Evolutionary conservation across 2,329 filamentous ascomycete species (phyloP).

Genomic region (Cladophialophora psammophila): DNA sequence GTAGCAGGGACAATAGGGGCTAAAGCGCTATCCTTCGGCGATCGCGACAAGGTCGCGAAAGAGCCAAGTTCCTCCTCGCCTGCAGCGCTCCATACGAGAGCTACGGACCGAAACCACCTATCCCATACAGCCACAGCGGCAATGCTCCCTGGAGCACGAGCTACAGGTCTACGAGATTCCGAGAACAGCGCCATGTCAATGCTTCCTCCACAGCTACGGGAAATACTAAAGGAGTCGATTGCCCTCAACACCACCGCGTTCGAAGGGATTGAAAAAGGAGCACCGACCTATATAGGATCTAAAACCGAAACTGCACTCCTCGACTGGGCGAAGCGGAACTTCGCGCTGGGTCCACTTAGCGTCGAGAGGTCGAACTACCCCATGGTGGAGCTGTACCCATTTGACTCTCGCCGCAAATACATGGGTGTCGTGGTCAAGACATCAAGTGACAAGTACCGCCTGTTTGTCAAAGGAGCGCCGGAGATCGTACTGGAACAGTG

Average conservation of each 20-base stretch:
- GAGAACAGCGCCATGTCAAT: slow-evolving; percentile 62
- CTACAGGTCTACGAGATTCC: slow-evolving; percentile 56
- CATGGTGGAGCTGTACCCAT: slow-evolving; percentile 61
- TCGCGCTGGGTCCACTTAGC: slow-evolving; percentile 68
- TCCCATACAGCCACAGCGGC: slow-evolving; percentile 41
- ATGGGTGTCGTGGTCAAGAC: slow-evolving; percentile 71
- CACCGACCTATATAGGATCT: slow-evolving; percentile 72
- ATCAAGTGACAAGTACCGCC: slow-evolving; percentile 61
- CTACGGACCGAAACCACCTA: too few relatives aligned
- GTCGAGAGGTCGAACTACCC: slow-evolving; percentile 69
- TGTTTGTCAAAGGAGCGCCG: slow-evolving; percentile 63
- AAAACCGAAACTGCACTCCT: slow-evolving; percentile 80
- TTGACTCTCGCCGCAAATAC: slow-evolving; percentile 72
- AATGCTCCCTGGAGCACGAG: slow-evolving; percentile 24
- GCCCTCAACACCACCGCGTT: slow-evolving; percentile 74
- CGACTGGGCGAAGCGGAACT: slow-evolving; percentile 69
- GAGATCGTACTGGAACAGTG: slow-evolving; percentile 58
- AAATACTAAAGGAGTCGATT: slow-evolving; percentile 68
- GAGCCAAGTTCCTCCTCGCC: too few relatives aligned
- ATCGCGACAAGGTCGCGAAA: slow-evolving; percentile 45
- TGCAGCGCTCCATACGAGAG: too few relatives aligned
- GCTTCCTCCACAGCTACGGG: slow-evolving; percentile 61
- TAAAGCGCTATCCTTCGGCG: slow-evolving; percentile 52
- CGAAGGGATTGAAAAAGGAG: slow-evolving; percentile 68
- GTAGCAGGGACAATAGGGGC: slow-evolving; percentile 63